phyloP scores from a whole-genome alignment of 1,284 basidiomycete genomes.

The Anthracocystis setariae region DNA sequence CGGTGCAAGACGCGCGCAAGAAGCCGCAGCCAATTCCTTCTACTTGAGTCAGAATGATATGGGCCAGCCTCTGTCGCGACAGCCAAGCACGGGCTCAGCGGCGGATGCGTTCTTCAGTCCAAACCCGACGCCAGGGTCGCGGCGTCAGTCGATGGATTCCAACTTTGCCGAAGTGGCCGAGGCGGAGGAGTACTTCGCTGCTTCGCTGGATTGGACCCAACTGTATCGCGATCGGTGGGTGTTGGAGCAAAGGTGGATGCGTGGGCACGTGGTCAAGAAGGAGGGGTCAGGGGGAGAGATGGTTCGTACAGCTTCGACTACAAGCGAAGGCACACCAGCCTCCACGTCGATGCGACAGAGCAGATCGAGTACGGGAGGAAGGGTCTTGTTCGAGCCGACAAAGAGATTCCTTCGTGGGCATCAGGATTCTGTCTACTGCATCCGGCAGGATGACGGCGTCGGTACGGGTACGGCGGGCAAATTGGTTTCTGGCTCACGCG shows the following conservation, averaged over 20 bases:
- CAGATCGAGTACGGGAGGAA: neutral
- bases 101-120: neutral
- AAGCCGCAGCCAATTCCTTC: conserved; percentile 13
- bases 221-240: conserved; percentile 37
- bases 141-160: conserved; percentile 16
- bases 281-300: conserved; percentile 4
- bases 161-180: conserved; percentile 23
- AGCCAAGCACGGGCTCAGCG: conserved; percentile 13
- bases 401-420: conserved; percentile 49
- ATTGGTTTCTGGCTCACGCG: conserved; percentile 54
- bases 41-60: conserved; percentile 11
- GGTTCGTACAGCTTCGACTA: conserved; percentile 8
- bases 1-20: conserved; percentile 31
- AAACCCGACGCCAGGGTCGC: conserved; percentile 1
- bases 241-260: conserved; percentile 44
- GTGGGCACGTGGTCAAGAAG: conserved; percentile 2
- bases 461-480: conserved; percentile 43
- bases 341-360: neutral
- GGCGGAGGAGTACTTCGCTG: conserved; percentile 42
- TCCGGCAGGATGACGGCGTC: conserved; percentile 47
- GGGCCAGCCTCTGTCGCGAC: conserved; percentile 11
- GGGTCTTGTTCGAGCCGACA: conserved; percentile 31
- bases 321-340: neutral
- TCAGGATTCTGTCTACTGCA: conserved; percentile 56
- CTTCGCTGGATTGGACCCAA: conserved; percentile 30